Base-by-base conservation (phyloP, 164 flowering plant species). In the Echeveria elegans region DNA sequence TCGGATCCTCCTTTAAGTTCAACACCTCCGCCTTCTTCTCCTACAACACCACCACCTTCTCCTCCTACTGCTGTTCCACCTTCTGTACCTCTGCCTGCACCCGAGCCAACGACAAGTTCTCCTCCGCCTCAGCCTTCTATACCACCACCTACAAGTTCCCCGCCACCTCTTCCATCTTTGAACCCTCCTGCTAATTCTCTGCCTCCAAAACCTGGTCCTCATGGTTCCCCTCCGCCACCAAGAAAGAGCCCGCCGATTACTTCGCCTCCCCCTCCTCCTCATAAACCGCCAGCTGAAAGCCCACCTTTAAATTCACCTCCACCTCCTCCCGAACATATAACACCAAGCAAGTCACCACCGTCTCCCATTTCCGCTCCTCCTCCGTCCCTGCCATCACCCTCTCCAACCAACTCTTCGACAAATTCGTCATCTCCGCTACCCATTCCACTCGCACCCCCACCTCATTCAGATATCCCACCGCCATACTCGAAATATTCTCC, bases 401-500 rank as follows among this genome's bases (percentile, higher is more conserved):
- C 82, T 24, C 79, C 86, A 24, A 36, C 76, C 29, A 73, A 63
- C 69, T 64, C 77, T 48, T 69, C 83, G 28, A 64, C 76, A 34
- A 63, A 11, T 1, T 41, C 66, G 47, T 64, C 76, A 1, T 67
- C 82, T 5, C 82, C 87, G 52, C 74, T 82, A 43, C 63, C 82
- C 36, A 60, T 29, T 60, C 19, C 0, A 8, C 28, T n/a, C 1
- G 64, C 64, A 60, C 64, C 64, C 0, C 77, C 81, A 12, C 72
- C 77, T 58, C 61, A 70, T 23, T 36, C 37, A 0, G 4, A 19
- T 37, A 21, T 32, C 15, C 12, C 73, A 24, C 71, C 74, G 43
- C 32, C 76, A 34, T 34, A 34, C 37, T 34, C 37, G 37, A 7
- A 34, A 7, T 34, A 34, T 34, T 34, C 5, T 34, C 37, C 37